Conservation (phyloP, 768 basidiomycete genomes). For the Tricholoma sp. region DNA sequence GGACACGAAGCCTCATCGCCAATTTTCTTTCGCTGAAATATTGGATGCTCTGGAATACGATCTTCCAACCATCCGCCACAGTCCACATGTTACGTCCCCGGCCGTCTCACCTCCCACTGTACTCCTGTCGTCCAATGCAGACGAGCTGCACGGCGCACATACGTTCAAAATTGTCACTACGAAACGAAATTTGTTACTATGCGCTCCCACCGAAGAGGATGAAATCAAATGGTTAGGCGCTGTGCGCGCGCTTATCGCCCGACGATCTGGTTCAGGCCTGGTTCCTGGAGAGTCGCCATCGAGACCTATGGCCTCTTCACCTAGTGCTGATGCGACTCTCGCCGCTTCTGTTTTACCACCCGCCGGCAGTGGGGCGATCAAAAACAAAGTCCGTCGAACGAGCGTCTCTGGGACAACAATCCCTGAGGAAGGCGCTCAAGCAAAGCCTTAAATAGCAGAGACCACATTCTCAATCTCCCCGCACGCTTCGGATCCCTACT, state of each 20-base stretch:
- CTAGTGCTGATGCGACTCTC: slow-evolving; percentile 11
- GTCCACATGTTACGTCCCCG: slow-evolving; percentile 31
- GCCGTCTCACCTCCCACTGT: slow-evolving; percentile 31
- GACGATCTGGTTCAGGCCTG: slow-evolving; percentile 49
- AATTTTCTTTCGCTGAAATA: slow-evolving; percentile 79
- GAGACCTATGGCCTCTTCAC: slow-evolving; percentile 13
- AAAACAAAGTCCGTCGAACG: slow-evolving; percentile 42
- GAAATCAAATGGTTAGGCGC: slow-evolving; percentile 98
- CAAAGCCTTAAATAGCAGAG: slow-evolving; percentile 11
- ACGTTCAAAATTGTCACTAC: slow-evolving; percentile 98
- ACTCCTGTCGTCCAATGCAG: slow-evolving; percentile 31
- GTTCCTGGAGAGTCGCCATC: slow-evolving; percentile 43
- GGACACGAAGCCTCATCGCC: slow-evolving; percentile 87
- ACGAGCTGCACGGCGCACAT: slow-evolving; percentile 42
- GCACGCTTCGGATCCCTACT: background rate
- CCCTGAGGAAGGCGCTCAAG: slow-evolving; percentile 18
- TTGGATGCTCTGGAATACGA: slow-evolving; percentile 91
- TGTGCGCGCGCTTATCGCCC: slow-evolving; percentile 83
- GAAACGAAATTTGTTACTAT: slow-evolving; percentile 81
- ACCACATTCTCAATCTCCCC: background rate
- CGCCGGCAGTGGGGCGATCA: slow-evolving; percentile 32
- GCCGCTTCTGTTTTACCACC: slow-evolving; percentile 8
- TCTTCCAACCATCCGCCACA: slow-evolving; percentile 48
- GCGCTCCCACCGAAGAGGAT: slow-evolving; percentile 95
- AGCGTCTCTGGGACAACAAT: slow-evolving; percentile 35